A percentile compares a stretch with the other conserved stretches of the same genome.
These are phyloP conservation scores for Neotropicomus parvogracilis DNA, from an alignment of 1,284 basidiomycete species.

Conservation along the genomic window DNA sequence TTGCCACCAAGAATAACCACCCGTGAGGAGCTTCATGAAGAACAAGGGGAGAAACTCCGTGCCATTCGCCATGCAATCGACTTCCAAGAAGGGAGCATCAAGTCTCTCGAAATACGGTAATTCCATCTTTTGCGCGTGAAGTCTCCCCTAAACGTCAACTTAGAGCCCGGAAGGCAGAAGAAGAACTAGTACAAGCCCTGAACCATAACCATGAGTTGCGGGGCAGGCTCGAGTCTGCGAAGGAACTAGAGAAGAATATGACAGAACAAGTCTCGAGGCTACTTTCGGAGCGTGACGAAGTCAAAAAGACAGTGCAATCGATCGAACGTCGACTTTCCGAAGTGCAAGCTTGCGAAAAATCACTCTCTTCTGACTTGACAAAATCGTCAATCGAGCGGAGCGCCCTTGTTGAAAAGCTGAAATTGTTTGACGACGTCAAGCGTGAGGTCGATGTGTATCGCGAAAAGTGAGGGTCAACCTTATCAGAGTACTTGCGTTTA, in stretches of 20 bases:
- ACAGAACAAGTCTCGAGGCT: slow-evolving; percentile 28
- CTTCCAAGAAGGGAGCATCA: slow-evolving; percentile 30
- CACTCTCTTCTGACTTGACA: slow-evolving; percentile 17
- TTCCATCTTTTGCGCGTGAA: neutral
- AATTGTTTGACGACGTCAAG: slow-evolving; percentile 19
- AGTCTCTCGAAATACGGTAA: slow-evolving; percentile 29
- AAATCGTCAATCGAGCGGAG: slow-evolving; percentile 22
- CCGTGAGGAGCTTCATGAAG: slow-evolving; percentile 24
- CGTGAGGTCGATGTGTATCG: slow-evolving; percentile 23
- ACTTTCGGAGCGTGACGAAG: slow-evolving; percentile 28
- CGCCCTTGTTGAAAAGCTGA: slow-evolving; percentile 22
- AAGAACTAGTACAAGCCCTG: slow-evolving; percentile 15
- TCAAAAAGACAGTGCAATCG: slow-evolving; percentile 15
- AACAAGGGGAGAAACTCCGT: slow-evolving; percentile 26
- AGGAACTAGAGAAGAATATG: slow-evolving; percentile 26
- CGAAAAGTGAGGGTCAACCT: slow-evolving; percentile 22
- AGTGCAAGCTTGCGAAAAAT: slow-evolving; percentile 17
- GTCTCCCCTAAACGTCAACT: slow-evolving; percentile 12
- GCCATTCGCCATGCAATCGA: slow-evolving; percentile 31
- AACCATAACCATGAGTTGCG: slow-evolving; percentile 28
- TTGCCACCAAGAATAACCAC: slow-evolving; percentile 20
- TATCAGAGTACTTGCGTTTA: neutral
- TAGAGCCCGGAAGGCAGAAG: slow-evolving; percentile 26
- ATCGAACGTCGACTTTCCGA: slow-evolving; percentile 21
- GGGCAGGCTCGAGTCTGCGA: slow-evolving; percentile 29